phyloP scores from a whole-genome alignment of 306 rosid genomes.

The Acacia melanoxylon region DNA sequence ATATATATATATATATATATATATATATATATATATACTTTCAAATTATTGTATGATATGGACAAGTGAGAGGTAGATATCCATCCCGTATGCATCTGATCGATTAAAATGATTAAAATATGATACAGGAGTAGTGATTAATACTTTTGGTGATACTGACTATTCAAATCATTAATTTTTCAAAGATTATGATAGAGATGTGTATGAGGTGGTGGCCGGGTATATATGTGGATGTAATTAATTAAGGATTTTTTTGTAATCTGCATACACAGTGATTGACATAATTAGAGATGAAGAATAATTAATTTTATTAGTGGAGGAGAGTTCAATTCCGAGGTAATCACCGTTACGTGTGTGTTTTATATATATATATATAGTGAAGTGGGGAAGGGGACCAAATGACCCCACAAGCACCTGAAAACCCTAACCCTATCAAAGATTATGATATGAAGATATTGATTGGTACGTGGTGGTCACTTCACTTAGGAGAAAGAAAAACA shows the following conservation, averaged over 20 bases:
- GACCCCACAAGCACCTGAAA: constrained; percentile 20
- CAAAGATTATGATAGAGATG: background rate
- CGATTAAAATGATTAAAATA: background rate
- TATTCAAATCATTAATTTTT: background rate
- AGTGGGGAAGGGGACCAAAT: constrained; percentile 8
- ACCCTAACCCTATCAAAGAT: constrained; percentile 36
- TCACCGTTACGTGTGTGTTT: background rate
- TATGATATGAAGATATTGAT: constrained; percentile 16
- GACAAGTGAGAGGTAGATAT: background rate
- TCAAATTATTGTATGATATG: background rate
- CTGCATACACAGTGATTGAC: background rate
- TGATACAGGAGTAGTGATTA: background rate
- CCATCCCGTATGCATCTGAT: background rate
- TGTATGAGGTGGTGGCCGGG: background rate
- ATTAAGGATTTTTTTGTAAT: background rate
- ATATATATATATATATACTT: background rate
- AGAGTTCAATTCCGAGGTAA: constrained; percentile 27
- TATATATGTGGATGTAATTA: background rate
- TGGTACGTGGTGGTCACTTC: constrained; percentile 6
- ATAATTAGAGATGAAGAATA: background rate
- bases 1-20: background rate
- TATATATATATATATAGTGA: background rate
- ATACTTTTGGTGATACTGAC: background rate
- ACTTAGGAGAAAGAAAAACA: background rate
- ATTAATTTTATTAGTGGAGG: background rate